These are phyloP conservation scores for Dichotomopilus funicola DNA, from an alignment of 2,329 filamentous ascomycete species.

Conservation along the genomic window DNA sequence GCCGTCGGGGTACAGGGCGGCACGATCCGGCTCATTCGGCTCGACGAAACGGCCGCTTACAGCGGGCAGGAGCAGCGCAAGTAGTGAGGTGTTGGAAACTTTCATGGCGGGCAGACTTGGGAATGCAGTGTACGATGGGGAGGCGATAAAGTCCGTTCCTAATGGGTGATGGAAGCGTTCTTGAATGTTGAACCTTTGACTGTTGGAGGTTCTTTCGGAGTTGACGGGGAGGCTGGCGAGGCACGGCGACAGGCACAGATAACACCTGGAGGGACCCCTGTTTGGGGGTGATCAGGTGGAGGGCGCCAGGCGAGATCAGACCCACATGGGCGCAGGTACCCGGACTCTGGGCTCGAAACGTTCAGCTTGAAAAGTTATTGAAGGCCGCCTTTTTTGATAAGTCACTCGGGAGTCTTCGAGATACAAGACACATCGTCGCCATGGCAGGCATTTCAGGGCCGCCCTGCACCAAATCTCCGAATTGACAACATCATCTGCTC, in stretches of 20 bases:
- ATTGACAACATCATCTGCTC: too few relatives aligned
- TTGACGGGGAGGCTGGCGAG: neutral
- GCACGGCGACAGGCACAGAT: neutral
- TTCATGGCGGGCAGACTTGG: slow-evolving; percentile 38
- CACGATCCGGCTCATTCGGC: slow-evolving; percentile 42
- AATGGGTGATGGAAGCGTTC: neutral
- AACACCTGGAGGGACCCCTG: neutral
- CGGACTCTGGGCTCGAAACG: too few relatives aligned
- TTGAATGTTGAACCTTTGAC: neutral
- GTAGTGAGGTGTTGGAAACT: slow-evolving; percentile 44
- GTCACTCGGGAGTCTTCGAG: too few relatives aligned
- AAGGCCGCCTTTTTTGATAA: too few relatives aligned
- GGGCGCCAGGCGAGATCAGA: neutral
- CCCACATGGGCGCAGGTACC: neutral
- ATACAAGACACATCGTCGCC: too few relatives aligned
- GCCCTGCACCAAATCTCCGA: too few relatives aligned
- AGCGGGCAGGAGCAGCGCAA: slow-evolving; percentile 50
- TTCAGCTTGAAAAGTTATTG: too few relatives aligned
- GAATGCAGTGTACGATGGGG: too few relatives aligned
- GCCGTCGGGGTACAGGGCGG: slow-evolving; percentile 42
- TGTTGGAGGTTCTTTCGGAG: neutral
- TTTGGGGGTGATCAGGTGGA: neutral
- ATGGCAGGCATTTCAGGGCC: too few relatives aligned
- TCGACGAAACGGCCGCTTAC: slow-evolving; percentile 53
- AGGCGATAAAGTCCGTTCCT: too few relatives aligned